Evolutionary conservation across 352 stramenopile genomes (phyloP).

Genomic region (Globisporangium radiosum): DNA sequence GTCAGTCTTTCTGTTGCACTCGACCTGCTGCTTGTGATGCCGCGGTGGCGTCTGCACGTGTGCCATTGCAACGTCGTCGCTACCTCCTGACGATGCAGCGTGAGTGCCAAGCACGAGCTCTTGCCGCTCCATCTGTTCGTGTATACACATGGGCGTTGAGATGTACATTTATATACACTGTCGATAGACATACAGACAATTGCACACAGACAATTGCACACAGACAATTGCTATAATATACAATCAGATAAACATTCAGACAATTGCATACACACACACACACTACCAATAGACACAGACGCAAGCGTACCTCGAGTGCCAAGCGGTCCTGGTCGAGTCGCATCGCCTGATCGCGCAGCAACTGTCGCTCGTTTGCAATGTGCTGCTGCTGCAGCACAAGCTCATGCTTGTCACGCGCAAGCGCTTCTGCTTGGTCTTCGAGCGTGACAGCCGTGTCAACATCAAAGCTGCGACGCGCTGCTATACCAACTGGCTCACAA

Average conservation of each 20-base stretch:
- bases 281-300: too few species aligned
- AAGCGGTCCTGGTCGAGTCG: slow-evolving; percentile 60
- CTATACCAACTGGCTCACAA: too few species aligned
- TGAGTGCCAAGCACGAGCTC: slow-evolving; percentile 27
- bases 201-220: too few species aligned
- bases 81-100: too few species aligned
- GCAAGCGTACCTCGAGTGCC: slow-evolving; percentile 37
- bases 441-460: too few species aligned
- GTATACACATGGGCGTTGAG: not conserved
- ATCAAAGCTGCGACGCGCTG: too few species aligned
- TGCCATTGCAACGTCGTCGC: slow-evolving; percentile 5
- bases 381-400: slow-evolving; percentile 36
- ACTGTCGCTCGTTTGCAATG: slow-evolving; percentile 33
- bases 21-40: slow-evolving; percentile 2
- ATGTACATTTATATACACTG: not conserved
- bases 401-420: slow-evolving; percentile 12
- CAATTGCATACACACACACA: too few species aligned
- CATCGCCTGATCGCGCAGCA: slow-evolving; percentile 41
- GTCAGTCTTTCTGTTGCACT: slow-evolving; percentile 5
- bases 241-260: too few species aligned
- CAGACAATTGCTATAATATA: too few species aligned
- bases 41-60: slow-evolving; percentile 13
- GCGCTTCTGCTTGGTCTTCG: not conserved
- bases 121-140: slow-evolving; percentile 31
- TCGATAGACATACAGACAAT: not conserved